These are phyloP conservation scores for Macaranga tanarius DNA, from an alignment of 441 rosid genomes.

Conservation along the genomic window DNA sequence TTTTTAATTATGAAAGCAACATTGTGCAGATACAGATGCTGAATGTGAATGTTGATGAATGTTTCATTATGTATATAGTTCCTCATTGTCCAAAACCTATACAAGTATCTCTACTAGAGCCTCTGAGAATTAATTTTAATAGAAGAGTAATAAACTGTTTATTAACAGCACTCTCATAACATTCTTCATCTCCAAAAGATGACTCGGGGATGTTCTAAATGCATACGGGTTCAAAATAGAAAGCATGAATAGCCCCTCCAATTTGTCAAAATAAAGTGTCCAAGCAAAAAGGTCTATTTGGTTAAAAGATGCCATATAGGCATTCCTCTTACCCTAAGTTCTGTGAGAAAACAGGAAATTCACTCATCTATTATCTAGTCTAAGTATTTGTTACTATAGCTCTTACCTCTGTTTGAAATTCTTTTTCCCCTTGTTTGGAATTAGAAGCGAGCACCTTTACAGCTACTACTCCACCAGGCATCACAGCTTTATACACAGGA, in stretches of 20 bases:
- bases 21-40: neutral
- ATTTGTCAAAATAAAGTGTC: neutral
- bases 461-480: constrained; percentile 68
- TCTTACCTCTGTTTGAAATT: constrained; percentile 92
- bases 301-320: neutral
- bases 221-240: neutral
- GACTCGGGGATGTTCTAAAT: constrained; percentile 1
- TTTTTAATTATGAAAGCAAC: neutral
- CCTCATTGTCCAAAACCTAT: neutral
- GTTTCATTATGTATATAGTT: neutral
- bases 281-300: constrained; percentile 7
- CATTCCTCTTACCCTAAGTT: neutral
- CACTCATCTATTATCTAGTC: neutral
- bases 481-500: constrained; percentile 77
- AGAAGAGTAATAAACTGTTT: neutral
- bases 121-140: neutral
- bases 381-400: constrained; percentile 8
- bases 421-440: constrained; percentile 92
- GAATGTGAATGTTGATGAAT: neutral
- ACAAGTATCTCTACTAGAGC: neutral
- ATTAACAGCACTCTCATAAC: neutral
- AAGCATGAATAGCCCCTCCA: neutral
- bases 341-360: neutral
- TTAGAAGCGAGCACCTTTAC: constrained; percentile 91
- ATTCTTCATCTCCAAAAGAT: neutral